Conservation (phyloP, 257 asterid genomes). For the Plantago major region DNA sequence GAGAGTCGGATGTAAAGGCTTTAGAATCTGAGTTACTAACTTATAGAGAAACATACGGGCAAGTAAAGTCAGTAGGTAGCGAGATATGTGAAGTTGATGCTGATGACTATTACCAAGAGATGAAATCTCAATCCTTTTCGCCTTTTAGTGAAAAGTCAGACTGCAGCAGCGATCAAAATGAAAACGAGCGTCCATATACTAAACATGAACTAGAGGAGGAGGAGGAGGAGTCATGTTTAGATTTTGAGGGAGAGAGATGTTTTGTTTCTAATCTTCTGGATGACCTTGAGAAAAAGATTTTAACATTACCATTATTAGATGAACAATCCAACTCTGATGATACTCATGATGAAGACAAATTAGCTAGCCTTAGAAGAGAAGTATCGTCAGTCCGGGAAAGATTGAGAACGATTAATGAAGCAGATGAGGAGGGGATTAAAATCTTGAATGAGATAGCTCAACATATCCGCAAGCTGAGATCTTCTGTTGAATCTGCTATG, state of each 20-base stretch:
- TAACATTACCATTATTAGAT: constrained; percentile 18
- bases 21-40: constrained; percentile 15
- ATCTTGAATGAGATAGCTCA: constrained; percentile 80
- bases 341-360: constrained; percentile 17
- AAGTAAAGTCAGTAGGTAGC: constrained; percentile 44
- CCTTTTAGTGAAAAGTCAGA: constrained; percentile 45
- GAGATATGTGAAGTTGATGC: constrained; percentile 68
- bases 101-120: constrained; percentile 66
- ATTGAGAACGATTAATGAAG: constrained; percentile 59
- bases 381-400: constrained; percentile 53
- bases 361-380: constrained; percentile 47
- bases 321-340: constrained; percentile 23
- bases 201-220: constrained; percentile 23
- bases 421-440: constrained; percentile 68
- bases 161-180: constrained; percentile 31
- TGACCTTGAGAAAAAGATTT: constrained; percentile 40
- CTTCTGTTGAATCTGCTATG: constrained; percentile 13
- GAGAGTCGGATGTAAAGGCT: constrained; percentile 1
- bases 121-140: constrained; percentile 50
- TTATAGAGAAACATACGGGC: constrained; percentile 34
- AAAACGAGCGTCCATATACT: constrained; percentile 18
- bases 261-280: constrained; percentile 46
- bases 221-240: constrained; percentile 37
- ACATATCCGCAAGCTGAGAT: constrained; percentile 55
- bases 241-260: constrained; percentile 54